Conservation (phyloP, 2,329 filamentous ascomycete genomes). For the Daldinia eschscholtzii region DNA sequence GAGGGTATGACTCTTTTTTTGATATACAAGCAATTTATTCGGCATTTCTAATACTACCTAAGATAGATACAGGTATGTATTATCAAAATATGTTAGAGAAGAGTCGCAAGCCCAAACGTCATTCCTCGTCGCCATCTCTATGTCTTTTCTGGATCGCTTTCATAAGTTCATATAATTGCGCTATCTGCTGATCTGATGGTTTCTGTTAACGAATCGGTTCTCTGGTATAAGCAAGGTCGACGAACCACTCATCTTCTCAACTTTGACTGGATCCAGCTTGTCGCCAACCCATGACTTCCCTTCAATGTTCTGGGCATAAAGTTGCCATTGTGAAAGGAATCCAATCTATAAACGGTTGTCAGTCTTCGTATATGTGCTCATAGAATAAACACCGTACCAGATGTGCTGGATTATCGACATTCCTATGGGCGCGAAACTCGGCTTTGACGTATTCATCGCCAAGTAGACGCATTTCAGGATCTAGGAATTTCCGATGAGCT, state of each 20-base stretch:
- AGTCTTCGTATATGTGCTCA: background rate
- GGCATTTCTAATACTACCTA: background rate
- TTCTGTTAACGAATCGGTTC: slow-evolving; percentile 9
- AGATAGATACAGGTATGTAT: background rate
- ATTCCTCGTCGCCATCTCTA: slow-evolving; percentile 45
- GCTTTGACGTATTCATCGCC: slow-evolving; percentile 94
- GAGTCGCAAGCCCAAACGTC: background rate
- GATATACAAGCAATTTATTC: background rate
- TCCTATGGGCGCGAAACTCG: slow-evolving; percentile 87
- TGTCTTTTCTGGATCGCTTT: slow-evolving; percentile 72
- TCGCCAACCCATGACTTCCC: slow-evolving; percentile 87
- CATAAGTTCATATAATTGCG: slow-evolving; percentile 95
- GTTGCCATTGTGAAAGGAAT: slow-evolving; percentile 96
- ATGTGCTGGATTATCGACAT: slow-evolving; percentile 90
- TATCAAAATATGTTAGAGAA: background rate
- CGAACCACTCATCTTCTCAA: slow-evolving; percentile 94
- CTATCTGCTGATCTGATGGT: slow-evolving; percentile 84
- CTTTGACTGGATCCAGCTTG: slow-evolving; percentile 83
- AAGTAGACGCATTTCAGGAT: slow-evolving; percentile 79
- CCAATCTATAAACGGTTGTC: slow-evolving; percentile 77
- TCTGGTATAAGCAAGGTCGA: slow-evolving; percentile 34
- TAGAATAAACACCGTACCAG: slow-evolving; percentile 70
- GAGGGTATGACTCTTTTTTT: background rate
- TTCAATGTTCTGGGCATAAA: slow-evolving; percentile 92
- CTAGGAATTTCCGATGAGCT: slow-evolving; percentile 84